Evolutionary conservation across 2,329 filamentous ascomycete species (phyloP).

Genomic region (Chrysoporthe austroafricana): DNA sequence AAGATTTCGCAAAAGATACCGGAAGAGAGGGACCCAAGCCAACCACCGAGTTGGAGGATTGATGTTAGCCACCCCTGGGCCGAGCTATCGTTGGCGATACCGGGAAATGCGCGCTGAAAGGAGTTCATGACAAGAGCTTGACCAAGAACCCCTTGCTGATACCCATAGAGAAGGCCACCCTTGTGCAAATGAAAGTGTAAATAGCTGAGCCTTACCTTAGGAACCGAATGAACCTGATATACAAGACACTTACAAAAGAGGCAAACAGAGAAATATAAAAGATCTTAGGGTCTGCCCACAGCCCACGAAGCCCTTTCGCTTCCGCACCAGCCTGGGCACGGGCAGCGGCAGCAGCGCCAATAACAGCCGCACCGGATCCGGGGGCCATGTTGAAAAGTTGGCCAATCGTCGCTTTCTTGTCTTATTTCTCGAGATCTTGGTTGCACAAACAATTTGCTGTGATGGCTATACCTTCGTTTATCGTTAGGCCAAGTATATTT

Average conservation of each 20-base stretch:
- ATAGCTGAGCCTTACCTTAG: background rate
- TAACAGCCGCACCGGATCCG: too few relatives aligned
- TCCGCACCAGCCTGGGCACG: too few relatives aligned
- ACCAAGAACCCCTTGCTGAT: conserved; percentile 46
- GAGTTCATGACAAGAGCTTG: conserved; percentile 44
- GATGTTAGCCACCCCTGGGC: conserved; percentile 44
- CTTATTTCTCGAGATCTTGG: too few relatives aligned
- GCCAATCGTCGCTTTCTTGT: too few relatives aligned
- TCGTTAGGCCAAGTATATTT: too few relatives aligned
- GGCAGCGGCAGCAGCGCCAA: too few relatives aligned
- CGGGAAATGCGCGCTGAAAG: conserved; percentile 40
- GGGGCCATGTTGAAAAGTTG: too few relatives aligned
- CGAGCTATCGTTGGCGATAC: conserved; percentile 36
- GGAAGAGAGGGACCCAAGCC: conserved; percentile 39
- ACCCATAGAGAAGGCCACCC: conserved; percentile 45
- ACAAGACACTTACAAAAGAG: conserved; percentile 1
- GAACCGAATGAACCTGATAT: too few relatives aligned
- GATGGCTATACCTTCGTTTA: too few relatives aligned
- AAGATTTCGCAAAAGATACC: conserved; percentile 44
- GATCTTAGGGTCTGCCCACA: conserved; percentile 1
- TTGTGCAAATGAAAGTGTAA: background rate
- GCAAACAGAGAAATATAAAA: conserved; percentile 10
- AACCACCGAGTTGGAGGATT: conserved; percentile 41
- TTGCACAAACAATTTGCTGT: too few relatives aligned
- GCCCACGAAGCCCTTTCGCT: too few relatives aligned